These are phyloP conservation scores for Fusarium penzigii DNA, from an alignment of 2,329 filamentous ascomycete genomes.

Conservation along the genomic window DNA sequence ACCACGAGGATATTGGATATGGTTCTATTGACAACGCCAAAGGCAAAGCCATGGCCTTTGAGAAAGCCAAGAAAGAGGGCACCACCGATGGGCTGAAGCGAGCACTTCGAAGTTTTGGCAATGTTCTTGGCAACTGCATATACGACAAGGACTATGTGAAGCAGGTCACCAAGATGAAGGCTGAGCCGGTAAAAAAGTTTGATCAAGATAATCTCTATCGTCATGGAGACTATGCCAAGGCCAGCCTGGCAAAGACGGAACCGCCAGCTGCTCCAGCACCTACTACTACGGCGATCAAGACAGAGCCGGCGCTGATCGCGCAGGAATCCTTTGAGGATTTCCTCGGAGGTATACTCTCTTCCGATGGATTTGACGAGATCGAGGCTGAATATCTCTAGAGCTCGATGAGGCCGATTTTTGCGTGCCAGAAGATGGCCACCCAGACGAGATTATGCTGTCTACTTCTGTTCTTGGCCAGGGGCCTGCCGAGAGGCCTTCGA, in stretches of 20 bases:
- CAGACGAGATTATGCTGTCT: constrained; percentile 71
- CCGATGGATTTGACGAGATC: constrained; percentile 38
- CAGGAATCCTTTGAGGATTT: constrained; percentile 54
- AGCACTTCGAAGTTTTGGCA: constrained; percentile 87
- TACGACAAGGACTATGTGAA: constrained; percentile 94
- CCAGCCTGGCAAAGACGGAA: constrained; percentile 43
- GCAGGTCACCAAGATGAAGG: constrained; percentile 89
- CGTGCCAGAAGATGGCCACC: constrained; percentile 68
- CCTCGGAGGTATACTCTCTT: constrained; percentile 48
- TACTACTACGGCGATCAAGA: constrained; percentile 25
- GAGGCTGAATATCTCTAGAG: constrained; percentile 50
- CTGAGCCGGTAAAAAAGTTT: constrained; percentile 69
- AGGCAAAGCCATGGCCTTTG: constrained; percentile 92
- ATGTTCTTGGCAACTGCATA: constrained; percentile 96
- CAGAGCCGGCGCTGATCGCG: constrained; percentile 26
- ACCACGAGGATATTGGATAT: constrained; percentile 96
- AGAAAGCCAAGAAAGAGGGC: constrained; percentile 98
- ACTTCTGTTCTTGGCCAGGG: constrained; percentile 21
- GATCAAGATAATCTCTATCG: constrained; percentile 79
- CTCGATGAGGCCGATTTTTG: constrained; percentile 79
- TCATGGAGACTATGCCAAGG: constrained; percentile 73
- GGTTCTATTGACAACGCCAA: constrained; percentile 96
- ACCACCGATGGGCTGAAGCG: constrained; percentile 93
- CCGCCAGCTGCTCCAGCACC: constrained; percentile 8
- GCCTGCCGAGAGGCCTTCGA: constrained; percentile 19